Conservation (phyloP, 306 rosid genomes). For the Quercus ilex region DNA sequence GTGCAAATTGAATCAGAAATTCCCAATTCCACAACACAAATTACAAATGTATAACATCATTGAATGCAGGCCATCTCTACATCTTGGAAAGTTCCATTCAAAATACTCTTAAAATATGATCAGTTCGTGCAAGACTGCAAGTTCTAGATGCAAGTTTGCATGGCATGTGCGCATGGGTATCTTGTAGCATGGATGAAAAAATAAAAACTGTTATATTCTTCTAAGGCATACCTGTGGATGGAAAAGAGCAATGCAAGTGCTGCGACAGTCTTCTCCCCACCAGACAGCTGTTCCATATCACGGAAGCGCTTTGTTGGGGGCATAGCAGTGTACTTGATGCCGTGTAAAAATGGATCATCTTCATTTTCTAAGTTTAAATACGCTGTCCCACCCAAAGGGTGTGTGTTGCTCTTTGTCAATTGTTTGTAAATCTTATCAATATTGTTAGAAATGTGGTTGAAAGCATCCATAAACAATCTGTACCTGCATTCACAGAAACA, state of each 20-base stretch:
- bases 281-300: slow-evolving; percentile 97
- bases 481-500: slow-evolving; percentile 52
- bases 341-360: slow-evolving; percentile 94
- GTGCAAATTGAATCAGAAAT: neutral
- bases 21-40: neutral
- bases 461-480: slow-evolving; percentile 86
- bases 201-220: neutral
- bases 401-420: slow-evolving; percentile 85
- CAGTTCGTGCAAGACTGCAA: no score
- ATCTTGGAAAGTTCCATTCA: neutral
- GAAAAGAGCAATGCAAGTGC: slow-evolving; percentile 94
- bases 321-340: slow-evolving; percentile 96
- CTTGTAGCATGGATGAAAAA: neutral
- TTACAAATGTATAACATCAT: neutral
- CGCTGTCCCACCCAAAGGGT: slow-evolving; percentile 92
- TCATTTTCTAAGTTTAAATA: slow-evolving; percentile 93
- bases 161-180: neutral
- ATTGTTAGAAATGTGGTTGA: slow-evolving; percentile 71
- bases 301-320: slow-evolving; percentile 99
- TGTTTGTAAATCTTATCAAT: slow-evolving; percentile 94
- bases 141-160: neutral
- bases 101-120: no score
- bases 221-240: slow-evolving; percentile 70
- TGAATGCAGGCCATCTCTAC: neutral
- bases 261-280: slow-evolving; percentile 98